Evolutionary conservation across 2,329 filamentous ascomycete genomes (phyloP).

Genomic region (Fusarium tupiense): DNA sequence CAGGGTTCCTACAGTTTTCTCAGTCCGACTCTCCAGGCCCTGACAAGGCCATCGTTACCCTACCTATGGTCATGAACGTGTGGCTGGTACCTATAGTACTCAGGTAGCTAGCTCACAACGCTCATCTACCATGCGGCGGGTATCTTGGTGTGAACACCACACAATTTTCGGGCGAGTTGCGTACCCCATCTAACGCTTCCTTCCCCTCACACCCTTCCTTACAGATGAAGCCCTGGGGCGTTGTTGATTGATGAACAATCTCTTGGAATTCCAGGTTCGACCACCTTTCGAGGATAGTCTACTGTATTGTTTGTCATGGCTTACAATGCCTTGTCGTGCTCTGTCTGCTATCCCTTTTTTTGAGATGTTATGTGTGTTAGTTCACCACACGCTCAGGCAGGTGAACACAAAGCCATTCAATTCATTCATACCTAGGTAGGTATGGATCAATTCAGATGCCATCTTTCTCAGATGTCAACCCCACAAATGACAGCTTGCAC

Average conservation of each 20-base stretch:
- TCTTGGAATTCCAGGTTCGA: slow-evolving; percentile 4
- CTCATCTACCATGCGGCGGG: slow-evolving; percentile 8
- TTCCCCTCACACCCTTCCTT: slow-evolving; percentile 19
- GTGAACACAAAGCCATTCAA: slow-evolving; percentile 6
- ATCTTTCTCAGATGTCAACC: slow-evolving; percentile 18
- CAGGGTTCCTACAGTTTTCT: neutral
- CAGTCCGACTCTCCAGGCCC: neutral
- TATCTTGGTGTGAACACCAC: slow-evolving; percentile 33
- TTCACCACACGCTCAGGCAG: slow-evolving; percentile 2
- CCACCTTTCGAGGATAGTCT: neutral
- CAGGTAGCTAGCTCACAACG: neutral
- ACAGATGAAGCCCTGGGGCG: slow-evolving; percentile 3
- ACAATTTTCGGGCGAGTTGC: slow-evolving; percentile 18
- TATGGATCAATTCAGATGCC: slow-evolving; percentile 16
- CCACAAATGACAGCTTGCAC: slow-evolving; percentile 25
- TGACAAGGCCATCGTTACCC: neutral
- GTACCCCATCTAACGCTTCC: slow-evolving; percentile 29
- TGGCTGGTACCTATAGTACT: slow-evolving; percentile 12
- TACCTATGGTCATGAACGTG: neutral
- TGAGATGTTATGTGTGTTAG: neutral
- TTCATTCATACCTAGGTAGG: too few relatives aligned
- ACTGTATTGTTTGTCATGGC: slow-evolving; percentile 26
- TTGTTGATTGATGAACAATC: slow-evolving; percentile 4
- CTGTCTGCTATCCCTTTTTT: neutral
- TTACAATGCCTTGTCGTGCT: slow-evolving; percentile 10